Evolutionary conservation across 352 stramenopile species (phyloP).

Genomic region (Pythium rishiriense): DNA sequence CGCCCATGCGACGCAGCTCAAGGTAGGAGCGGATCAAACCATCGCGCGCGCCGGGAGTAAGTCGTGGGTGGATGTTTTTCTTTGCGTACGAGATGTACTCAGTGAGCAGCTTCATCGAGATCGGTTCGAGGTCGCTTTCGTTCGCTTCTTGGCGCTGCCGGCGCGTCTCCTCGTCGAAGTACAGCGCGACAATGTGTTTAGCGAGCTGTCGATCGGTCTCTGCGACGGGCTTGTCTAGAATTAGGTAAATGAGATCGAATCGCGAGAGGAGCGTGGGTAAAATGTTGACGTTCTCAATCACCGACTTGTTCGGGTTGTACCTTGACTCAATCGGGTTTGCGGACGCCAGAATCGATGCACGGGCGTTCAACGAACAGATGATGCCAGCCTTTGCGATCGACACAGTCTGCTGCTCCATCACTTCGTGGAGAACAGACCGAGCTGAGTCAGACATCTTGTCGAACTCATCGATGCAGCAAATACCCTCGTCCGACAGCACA

Average conservation of each 20-base stretch:
- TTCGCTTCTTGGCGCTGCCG: constrained; percentile 30
- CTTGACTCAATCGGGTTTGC: constrained; percentile 98
- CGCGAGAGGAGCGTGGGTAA: constrained; percentile 96
- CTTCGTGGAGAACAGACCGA: constrained; percentile 97
- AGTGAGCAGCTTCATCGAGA: constrained; percentile 83
- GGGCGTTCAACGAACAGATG: constrained; percentile 97
- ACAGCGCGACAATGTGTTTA: constrained; percentile 97
- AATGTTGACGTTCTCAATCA: constrained; percentile 99
- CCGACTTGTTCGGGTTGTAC: constrained; percentile 98
- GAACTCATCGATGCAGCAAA: constrained; percentile 99
- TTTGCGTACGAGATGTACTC: constrained; percentile 98
- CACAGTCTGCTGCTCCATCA: constrained; percentile 99
- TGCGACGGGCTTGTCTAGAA: constrained; percentile 95
- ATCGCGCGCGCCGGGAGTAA: constrained; percentile 89
- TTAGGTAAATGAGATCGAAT: constrained; percentile 99
- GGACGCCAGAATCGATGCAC: constrained; percentile 98
- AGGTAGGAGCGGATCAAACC: constrained; percentile 95
- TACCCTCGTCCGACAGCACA: constrained; percentile 98
- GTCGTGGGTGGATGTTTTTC: constrained; percentile 88
- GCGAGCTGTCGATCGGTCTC: constrained; percentile 95
- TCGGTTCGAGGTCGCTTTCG: constrained; percentile 49
- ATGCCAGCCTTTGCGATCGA: constrained; percentile 99
- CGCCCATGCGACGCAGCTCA: constrained; percentile 81
- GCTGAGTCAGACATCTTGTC: constrained; percentile 98
- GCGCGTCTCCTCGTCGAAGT: constrained; percentile 89